Evolutionary conservation across 495 filamentous ascomycete genomes (phyloP).

Genomic region (Baudoinia panamericana): DNA sequence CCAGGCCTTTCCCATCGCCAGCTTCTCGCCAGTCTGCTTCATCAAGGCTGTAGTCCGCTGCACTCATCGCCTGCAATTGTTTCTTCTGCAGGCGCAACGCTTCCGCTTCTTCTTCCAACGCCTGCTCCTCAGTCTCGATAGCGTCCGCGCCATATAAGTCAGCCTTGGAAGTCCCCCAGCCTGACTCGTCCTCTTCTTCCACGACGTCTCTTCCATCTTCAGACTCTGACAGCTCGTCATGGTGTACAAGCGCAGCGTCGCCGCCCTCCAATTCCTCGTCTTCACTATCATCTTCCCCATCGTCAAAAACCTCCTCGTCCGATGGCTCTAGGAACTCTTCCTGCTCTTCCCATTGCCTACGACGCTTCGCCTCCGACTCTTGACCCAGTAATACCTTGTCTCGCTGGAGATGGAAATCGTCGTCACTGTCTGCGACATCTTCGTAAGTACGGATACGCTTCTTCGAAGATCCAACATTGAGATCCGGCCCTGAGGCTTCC

Average conservation of each 20-base stretch:
- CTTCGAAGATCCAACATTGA: conserved; percentile 9
- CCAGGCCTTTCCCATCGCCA: conserved; percentile 32
- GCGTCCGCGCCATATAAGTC: conserved; percentile 86
- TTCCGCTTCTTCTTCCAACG: conserved; percentile 81
- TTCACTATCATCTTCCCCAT: conserved; percentile 43
- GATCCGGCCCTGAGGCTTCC: conserved; percentile 24
- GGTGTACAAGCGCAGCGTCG: conserved; percentile 21
- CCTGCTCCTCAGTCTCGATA: conserved; percentile 84
- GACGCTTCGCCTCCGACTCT: conserved; percentile 60
- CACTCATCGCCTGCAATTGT: conserved; percentile 69
- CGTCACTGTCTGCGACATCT: conserved; percentile 81
- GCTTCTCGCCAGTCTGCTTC: conserved; percentile 64
- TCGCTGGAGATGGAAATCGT: conserved; percentile 73
- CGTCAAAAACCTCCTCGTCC: conserved; percentile 78
- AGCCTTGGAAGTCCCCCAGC: conserved; percentile 74
- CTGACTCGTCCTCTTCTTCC: conserved; percentile 64
- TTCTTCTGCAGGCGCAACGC: conserved; percentile 78
- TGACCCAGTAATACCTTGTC: conserved; percentile 80
- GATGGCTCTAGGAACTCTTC: conserved; percentile 51
- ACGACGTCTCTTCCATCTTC: conserved; percentile 40
- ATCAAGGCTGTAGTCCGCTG: conserved; percentile 85
- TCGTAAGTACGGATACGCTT: conserved; percentile 52
- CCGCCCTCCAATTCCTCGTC: conserved; percentile 34
- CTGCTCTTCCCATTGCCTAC: conserved; percentile 42
- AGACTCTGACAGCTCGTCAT: conserved; percentile 21